Conservation (phyloP, 306 rosid species). For the Pyrus pyrifolia region DNA sequence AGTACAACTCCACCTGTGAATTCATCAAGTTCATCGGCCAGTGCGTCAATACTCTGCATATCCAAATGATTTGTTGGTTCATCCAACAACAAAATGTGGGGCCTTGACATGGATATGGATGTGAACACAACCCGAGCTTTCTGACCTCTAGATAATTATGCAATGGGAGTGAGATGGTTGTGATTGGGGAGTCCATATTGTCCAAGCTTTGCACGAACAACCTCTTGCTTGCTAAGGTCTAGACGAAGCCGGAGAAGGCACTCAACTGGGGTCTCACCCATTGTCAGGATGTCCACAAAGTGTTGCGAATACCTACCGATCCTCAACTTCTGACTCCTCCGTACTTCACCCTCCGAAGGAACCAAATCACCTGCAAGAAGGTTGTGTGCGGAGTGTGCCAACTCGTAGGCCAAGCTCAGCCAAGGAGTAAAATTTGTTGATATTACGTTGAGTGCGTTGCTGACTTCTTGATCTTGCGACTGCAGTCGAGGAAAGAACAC, state of each 20-base stretch:
- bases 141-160: constrained; percentile 64
- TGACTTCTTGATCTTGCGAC: too few species aligned
- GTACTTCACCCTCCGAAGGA: constrained; percentile 55
- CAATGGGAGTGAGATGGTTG: constrained; percentile 70
- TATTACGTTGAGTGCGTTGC: too few species aligned
- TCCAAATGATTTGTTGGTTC: constrained; percentile 76
- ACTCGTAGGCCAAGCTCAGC: too few species aligned
- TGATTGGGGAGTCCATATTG: constrained; percentile 68
- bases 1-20: constrained; percentile 69
- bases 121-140: constrained; percentile 72
- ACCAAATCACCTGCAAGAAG: constrained; percentile 66
- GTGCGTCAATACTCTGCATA: constrained; percentile 77
- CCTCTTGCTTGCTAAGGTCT: constrained; percentile 64
- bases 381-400: background rate
- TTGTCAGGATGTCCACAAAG: constrained; percentile 61
- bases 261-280: constrained; percentile 58
- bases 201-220: constrained; percentile 60
- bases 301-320: constrained; percentile 62
- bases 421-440: too few species aligned
- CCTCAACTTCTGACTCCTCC: constrained; percentile 65
- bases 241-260: constrained; percentile 65
- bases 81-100: constrained; percentile 71
- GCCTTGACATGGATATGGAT: constrained; percentile 73
- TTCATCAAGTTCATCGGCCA: constrained; percentile 62
- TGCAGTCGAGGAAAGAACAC: too few species aligned